Conservation (phyloP, 768 basidiomycete genomes). For the Boletus barrowsii region DNA sequence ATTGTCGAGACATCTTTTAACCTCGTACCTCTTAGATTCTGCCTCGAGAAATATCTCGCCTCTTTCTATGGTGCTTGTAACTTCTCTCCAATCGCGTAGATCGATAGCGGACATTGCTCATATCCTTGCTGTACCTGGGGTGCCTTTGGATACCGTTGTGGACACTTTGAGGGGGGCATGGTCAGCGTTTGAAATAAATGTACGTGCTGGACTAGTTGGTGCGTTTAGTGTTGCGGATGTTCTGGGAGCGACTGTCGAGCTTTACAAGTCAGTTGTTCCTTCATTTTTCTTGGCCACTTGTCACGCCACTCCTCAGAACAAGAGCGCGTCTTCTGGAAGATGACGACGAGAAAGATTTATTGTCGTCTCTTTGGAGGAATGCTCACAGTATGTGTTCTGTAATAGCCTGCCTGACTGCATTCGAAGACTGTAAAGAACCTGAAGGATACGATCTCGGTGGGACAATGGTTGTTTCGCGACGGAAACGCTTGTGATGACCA, state of each 20-base stretch:
- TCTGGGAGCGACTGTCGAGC: slow-evolving; percentile 45
- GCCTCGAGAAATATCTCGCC: slow-evolving; percentile 25
- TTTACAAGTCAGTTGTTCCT: slow-evolving; percentile 30
- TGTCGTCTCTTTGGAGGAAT: slow-evolving; percentile 53
- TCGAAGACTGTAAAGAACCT: slow-evolving; percentile 62
- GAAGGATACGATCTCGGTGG: slow-evolving; percentile 63
- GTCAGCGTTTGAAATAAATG: slow-evolving; percentile 41
- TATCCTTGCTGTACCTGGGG: slow-evolving; percentile 43
- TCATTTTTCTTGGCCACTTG: neutral
- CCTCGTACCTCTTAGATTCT: slow-evolving; percentile 27
- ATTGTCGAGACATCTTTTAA: neutral
- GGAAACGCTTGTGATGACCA: slow-evolving; percentile 3
- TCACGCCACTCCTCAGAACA: slow-evolving; percentile 26
- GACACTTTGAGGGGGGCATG: slow-evolving; percentile 48
- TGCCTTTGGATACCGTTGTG: slow-evolving; percentile 41
- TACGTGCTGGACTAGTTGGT: slow-evolving; percentile 38
- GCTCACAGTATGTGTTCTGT: slow-evolving; percentile 68
- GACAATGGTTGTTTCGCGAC: neutral
- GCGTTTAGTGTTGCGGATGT: slow-evolving; percentile 45
- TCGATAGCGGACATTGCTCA: slow-evolving; percentile 63
- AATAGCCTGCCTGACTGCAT: slow-evolving; percentile 56
- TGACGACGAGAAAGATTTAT: slow-evolving; percentile 37
- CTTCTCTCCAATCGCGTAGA: slow-evolving; percentile 48
- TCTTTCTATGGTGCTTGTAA: slow-evolving; percentile 25
- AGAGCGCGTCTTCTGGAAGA: slow-evolving; percentile 27